phyloP scores from a whole-genome alignment of 768 basidiomycete species.

The Lanmaoa pseudosensibilis region DNA sequence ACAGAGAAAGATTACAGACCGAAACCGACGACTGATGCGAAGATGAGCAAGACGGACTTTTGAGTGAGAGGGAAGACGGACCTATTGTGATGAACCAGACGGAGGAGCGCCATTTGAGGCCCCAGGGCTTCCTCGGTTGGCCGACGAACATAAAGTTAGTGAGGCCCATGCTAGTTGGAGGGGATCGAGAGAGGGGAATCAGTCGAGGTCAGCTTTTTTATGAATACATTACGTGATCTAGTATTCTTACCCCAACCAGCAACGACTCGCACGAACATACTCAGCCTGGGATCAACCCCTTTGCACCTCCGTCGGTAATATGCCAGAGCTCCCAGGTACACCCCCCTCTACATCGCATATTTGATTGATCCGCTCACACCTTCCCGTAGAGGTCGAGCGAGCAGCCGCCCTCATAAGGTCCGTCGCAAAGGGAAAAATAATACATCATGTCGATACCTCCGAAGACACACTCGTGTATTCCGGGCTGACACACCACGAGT shows the following conservation, averaged over 20 bases:
- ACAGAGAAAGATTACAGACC: conserved; percentile 35
- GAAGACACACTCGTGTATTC: conserved; percentile 66
- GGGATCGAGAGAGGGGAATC: too few species aligned
- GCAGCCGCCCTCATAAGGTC: conserved; percentile 57
- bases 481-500: conserved; percentile 53
- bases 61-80: conserved; percentile 12
- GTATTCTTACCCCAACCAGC: not conserved
- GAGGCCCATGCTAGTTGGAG: conserved; percentile 10
- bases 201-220: conserved; percentile 3
- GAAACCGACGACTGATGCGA: conserved; percentile 44
- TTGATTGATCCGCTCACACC: not conserved
- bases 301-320: too few species aligned
- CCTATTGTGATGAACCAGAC: conserved; percentile 54
- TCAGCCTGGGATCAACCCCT: not conserved
- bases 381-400: conserved; percentile 61
- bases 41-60: not conserved
- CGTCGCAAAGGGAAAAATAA: conserved; percentile 52
- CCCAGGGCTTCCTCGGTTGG: conserved; percentile 36
- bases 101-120: conserved; percentile 58
- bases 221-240: conserved; percentile 4
- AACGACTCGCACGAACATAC: not conserved
- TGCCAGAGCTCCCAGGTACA: conserved; percentile 55
- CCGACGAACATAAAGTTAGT: not conserved
- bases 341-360: not conserved
- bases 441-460: conserved; percentile 54